phyloP scores from a whole-genome alignment of 2,329 filamentous ascomycete species.

The Tolypocladium tropicale region DNA sequence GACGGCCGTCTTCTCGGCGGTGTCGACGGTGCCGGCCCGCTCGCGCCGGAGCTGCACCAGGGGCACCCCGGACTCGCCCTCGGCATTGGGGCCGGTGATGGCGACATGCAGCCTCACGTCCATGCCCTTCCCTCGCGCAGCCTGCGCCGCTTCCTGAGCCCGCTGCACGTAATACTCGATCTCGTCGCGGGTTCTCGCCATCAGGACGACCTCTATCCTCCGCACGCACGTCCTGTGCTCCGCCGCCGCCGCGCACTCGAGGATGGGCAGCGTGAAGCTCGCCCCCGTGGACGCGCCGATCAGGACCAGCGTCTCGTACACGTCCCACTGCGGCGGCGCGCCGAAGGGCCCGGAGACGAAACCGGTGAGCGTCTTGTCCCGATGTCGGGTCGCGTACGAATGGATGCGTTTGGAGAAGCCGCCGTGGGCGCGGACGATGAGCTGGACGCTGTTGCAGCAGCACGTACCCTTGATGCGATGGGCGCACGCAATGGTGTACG shows the following conservation, averaged over 20 bases:
- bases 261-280: slow-evolving; percentile 49
- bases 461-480: slow-evolving; percentile 39
- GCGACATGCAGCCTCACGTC: slow-evolving; percentile 43
- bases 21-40: background rate
- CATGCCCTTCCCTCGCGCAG: slow-evolving; percentile 31
- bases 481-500: slow-evolving; percentile 51
- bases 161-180: slow-evolving; percentile 44
- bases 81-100: slow-evolving; percentile 29
- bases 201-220: slow-evolving; percentile 41
- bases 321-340: slow-evolving; percentile 42
- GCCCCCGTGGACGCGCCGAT: slow-evolving; percentile 54
- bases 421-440: slow-evolving; percentile 43
- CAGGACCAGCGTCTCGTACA: slow-evolving; percentile 49
- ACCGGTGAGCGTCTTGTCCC: slow-evolving; percentile 17
- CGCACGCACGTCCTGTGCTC: slow-evolving; percentile 35
- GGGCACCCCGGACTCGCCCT: slow-evolving; percentile 1
- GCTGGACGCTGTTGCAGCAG: slow-evolving; percentile 48
- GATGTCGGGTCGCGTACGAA: slow-evolving; percentile 28
- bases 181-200: slow-evolving; percentile 41
- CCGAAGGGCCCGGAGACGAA: slow-evolving; percentile 49
- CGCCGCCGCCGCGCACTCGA: slow-evolving; percentile 40
- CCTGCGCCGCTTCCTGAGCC: slow-evolving; percentile 31
- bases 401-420: slow-evolving; percentile 49
- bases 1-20: background rate
- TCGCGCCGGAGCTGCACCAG: slow-evolving; percentile 1